Base-by-base conservation (phyloP, 805 yeast genomes). In the Zygotorulaspora sp. region DNA sequence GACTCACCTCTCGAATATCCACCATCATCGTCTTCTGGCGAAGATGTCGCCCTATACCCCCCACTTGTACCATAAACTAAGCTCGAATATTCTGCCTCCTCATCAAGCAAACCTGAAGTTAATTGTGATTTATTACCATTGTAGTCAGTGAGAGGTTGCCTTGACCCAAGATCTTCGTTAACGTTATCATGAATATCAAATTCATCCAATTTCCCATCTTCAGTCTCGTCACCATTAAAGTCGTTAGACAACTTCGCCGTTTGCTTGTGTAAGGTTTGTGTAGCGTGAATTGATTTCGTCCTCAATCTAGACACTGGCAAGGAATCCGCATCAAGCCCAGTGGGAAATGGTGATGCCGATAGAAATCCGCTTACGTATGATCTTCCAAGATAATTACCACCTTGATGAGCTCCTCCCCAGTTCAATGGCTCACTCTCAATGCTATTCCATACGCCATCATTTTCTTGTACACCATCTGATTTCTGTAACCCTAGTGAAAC, bases 241-340 rank as follows among this genome's bases (percentile, higher is more conserved):
- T 50, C 52, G 32, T 54, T 49, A 14, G 63, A 53, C 9, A 62
- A 43, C n/a, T 50, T 54, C 0, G 63, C 65, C 1, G 66, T 61
- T 32, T 61, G 58, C 35, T 46, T 55, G 34, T 61, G 64, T 25
- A 61, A 38, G 14, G 43, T 52, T 18, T 43, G 44, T 2, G 64
- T 38, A 26, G 47, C 53, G 36, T 58, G 59, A 5, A 62, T 59
- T 10, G 52, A 44, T 18, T 43, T 43, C 11, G 39, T 32, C 22
- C 44, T 33, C 21, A 35, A 13, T 26, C 47, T 49, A 10, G 49
- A 36, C 2, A 41, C 24, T 10, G 50, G 55, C 16, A 47, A 25
- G 16, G 34, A 25, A 4, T 35, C 36, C 12, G 41, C 19, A 6
- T 40, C 47, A 14, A 28, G 24, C 6, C 36, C 29, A n/a, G 43